Percentiles rank a stretch among this genome's conserved stretches.
These are phyloP conservation scores for Simplicillium sp. DNA, from an alignment of 2,329 filamentous ascomycete genomes.

Conservation along the genomic window DNA sequence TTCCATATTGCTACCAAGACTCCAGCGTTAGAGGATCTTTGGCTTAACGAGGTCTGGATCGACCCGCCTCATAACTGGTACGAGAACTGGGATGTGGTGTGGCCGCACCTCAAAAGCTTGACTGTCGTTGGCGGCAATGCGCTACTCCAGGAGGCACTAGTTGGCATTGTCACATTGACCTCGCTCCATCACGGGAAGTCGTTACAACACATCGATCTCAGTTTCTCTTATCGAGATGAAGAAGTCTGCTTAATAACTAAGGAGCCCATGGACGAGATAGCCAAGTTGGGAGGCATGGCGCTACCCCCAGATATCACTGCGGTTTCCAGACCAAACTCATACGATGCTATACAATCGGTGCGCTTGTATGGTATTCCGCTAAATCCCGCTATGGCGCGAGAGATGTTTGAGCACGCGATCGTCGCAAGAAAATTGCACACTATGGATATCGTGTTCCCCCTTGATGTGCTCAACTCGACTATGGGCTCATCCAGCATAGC, in stretches of 20 bases:
- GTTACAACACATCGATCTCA: slow-evolving; percentile 20
- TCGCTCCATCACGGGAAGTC: slow-evolving; percentile 16
- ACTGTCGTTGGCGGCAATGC: slow-evolving; percentile 11
- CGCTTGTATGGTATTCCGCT: slow-evolving; percentile 16
- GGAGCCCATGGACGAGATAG: slow-evolving; percentile 10
- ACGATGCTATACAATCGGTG: slow-evolving; percentile 8
- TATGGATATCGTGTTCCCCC: slow-evolving; percentile 26
- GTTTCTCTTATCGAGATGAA: slow-evolving; percentile 11
- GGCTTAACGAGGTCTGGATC: slow-evolving; percentile 17
- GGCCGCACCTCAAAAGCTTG: slow-evolving; percentile 20
- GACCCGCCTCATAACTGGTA: slow-evolving; percentile 5
- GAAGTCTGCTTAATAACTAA: background rate
- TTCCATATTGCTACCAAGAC: slow-evolving; percentile 14
- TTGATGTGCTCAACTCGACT: slow-evolving; percentile 11
- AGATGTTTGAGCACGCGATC: slow-evolving; percentile 16
- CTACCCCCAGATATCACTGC: background rate
- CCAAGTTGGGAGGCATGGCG: slow-evolving; percentile 10
- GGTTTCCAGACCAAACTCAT: slow-evolving; percentile 2
- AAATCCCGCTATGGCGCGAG: slow-evolving; percentile 13
- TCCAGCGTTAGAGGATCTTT: slow-evolving; percentile 22
- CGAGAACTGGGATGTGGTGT: slow-evolving; percentile 13
- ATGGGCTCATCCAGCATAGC: slow-evolving; percentile 15
- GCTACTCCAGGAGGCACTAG: slow-evolving; percentile 7
- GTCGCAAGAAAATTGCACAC: slow-evolving; percentile 18
- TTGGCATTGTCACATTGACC: slow-evolving; percentile 8